Percentiles rank a stretch among this genome's conserved stretches.
These are phyloP conservation scores for Petasospora rhodanensis DNA, from an alignment of 1,139 yeast species.

Conservation along the genomic window DNA sequence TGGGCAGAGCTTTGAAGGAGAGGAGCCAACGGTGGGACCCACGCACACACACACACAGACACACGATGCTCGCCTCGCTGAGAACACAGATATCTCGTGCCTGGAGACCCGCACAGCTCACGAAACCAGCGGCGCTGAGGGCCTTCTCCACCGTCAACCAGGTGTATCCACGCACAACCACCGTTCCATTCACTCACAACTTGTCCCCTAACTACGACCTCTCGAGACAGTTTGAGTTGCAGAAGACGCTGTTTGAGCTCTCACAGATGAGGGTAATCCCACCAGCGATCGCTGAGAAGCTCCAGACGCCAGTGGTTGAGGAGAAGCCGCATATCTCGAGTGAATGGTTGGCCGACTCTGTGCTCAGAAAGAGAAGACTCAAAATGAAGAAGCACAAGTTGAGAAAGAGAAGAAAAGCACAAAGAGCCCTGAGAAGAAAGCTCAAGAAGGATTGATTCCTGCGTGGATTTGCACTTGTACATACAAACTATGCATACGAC, in stretches of 20 bases:
- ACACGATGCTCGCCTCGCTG: too few species aligned
- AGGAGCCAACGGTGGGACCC: too few species aligned
- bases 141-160: constrained; percentile 9
- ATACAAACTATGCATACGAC: too few species aligned
- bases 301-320: constrained; percentile 9
- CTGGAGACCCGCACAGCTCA: too few species aligned
- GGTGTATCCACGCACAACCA: constrained; percentile 11
- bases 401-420: constrained; percentile 60
- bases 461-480: not conserved
- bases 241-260: constrained; percentile 11
- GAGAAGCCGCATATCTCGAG: constrained; percentile 4
- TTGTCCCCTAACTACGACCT: too few species aligned
- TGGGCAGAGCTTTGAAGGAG: too few species aligned
- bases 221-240: constrained; percentile 10
- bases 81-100: too few species aligned
- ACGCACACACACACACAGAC: too few species aligned
- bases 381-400: constrained; percentile 73
- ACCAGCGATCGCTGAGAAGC: constrained; percentile 13
- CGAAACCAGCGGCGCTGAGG: too few species aligned
- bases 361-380: constrained; percentile 61
- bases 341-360: constrained; percentile 45
- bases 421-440: constrained; percentile 29
- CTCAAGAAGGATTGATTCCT: constrained; percentile 25
- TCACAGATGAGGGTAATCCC: constrained; percentile 16
- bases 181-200: too few species aligned